Evolutionary conservation across 1,139 yeast species (phyloP).

Genomic region (Pneumocystis murina): DNA sequence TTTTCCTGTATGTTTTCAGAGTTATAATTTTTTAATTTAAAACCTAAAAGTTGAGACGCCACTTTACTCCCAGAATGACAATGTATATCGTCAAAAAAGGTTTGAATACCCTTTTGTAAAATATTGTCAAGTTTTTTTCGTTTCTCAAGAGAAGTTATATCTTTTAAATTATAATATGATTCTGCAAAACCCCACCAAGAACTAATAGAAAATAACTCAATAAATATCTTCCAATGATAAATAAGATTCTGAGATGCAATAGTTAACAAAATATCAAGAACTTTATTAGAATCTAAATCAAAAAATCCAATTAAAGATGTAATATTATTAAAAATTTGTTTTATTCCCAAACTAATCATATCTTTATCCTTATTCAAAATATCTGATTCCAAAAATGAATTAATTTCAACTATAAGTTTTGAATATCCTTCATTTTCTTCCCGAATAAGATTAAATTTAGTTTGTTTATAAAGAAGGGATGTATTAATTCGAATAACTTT

Average conservation of each 20-base stretch:
- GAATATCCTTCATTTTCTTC: constrained; percentile 78
- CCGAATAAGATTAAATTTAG: constrained; percentile 55
- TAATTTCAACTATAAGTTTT: constrained; percentile 42
- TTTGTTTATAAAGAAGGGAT: constrained; percentile 43
- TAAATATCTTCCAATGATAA: constrained; percentile 32
- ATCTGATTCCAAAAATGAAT: neutral
- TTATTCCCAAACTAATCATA: constrained; percentile 20
- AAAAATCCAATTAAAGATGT: constrained; percentile 56
- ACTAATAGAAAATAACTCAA: constrained; percentile 37
- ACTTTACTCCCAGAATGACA: constrained; percentile 40
- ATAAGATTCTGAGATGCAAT: constrained; percentile 34
- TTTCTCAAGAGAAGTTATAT: neutral
- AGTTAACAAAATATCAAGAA: constrained; percentile 47
- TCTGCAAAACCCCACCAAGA: constrained; percentile 44
- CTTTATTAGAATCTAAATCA: constrained; percentile 59
- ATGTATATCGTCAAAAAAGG: neutral
- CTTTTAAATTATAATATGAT: constrained; percentile 4
- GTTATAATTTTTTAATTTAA: constrained; percentile 31
- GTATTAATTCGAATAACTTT: constrained; percentile 16
- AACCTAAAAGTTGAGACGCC: constrained; percentile 47
- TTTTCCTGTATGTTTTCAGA: constrained; percentile 22
- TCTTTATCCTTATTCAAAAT: constrained; percentile 14
- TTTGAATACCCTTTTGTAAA: constrained; percentile 21
- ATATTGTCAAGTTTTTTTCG: constrained; percentile 3
- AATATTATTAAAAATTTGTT: constrained; percentile 36